phyloP scores from a whole-genome alignment of 352 stramenopile genomes.

The Globisporangium rhizosaccharum region DNA sequence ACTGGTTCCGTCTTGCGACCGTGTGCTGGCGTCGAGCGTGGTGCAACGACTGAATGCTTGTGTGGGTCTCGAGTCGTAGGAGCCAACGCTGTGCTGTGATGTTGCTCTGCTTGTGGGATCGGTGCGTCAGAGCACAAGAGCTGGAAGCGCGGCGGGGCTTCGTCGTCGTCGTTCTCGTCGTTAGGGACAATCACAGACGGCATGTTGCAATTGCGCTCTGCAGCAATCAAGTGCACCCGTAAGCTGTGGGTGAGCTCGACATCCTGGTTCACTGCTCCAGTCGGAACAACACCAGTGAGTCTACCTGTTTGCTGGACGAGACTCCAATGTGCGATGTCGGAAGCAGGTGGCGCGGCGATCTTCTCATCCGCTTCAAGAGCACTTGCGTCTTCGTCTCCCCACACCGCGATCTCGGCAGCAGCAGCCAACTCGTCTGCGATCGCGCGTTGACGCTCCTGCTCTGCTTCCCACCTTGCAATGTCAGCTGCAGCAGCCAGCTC shows the following conservation, averaged over 20 bases:
- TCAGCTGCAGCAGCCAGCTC: conserved; percentile 12
- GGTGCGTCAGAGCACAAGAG: neutral
- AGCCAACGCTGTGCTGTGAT: neutral
- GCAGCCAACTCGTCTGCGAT: conserved; percentile 35
- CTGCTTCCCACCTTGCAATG: conserved; percentile 13
- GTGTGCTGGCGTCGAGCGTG: too few species aligned
- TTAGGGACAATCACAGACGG: neutral
- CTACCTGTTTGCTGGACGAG: too few species aligned
- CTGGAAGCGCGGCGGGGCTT: conserved; percentile 7
- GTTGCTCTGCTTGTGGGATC: neutral
- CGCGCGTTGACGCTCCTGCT: conserved; percentile 3
- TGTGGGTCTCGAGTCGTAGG: neutral
- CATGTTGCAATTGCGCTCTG: neutral
- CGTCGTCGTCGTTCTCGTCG: neutral
- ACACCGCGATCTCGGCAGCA: conserved; percentile 23
- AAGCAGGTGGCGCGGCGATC: neutral
- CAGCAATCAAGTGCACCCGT: too few species aligned
- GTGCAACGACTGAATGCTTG: too few species aligned
- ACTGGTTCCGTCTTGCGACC: too few species aligned
- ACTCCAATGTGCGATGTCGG: too few species aligned
- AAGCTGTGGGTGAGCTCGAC: too few species aligned
- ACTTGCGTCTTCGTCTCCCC: conserved; percentile 11
- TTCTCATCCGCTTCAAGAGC: neutral
- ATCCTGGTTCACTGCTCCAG: too few species aligned
- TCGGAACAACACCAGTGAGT: neutral